Evolutionary conservation across 1,284 basidiomycete genomes (phyloP).

Genomic region (Takashimella tepidaria): DNA sequence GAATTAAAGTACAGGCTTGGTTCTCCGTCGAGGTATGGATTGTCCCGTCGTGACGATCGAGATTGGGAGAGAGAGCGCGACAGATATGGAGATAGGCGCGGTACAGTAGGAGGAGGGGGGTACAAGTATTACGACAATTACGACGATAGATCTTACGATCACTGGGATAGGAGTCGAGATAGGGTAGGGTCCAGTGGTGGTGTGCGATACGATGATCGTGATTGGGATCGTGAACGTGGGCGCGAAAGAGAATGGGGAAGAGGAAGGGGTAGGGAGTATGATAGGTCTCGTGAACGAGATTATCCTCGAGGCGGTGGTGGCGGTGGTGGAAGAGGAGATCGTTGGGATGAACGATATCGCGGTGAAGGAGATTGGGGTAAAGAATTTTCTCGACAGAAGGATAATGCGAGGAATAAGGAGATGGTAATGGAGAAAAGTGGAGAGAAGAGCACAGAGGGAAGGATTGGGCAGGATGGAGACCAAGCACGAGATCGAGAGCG

Average conservation of each 20-base stretch:
- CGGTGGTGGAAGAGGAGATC: not conserved
- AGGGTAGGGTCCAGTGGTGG: not conserved
- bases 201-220: not conserved
- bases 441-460: not conserved
- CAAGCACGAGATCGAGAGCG: conserved; percentile 4
- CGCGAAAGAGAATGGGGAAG: too few species aligned
- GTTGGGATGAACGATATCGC: not conserved
- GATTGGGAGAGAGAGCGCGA: not conserved
- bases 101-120: not conserved
- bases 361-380: not conserved
- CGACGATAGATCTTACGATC: conserved; percentile 4
- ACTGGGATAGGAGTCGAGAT: too few species aligned
- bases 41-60: not conserved
- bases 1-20: too few species aligned
- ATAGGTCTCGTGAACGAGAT: too few species aligned
- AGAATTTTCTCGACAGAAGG: not conserved
- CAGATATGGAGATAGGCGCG: not conserved
- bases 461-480: not conserved
- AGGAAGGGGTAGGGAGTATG: not conserved
- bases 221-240: not conserved
- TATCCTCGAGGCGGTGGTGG: not conserved
- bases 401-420: not conserved
- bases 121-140: not conserved
- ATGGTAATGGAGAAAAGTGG: not conserved
- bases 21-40: too few species aligned